Percentiles rank a stretch among this genome's conserved stretches.
phyloP scores from a whole-genome alignment of 805 yeast genomes.

The Blastobotrys mokoenaii region DNA sequence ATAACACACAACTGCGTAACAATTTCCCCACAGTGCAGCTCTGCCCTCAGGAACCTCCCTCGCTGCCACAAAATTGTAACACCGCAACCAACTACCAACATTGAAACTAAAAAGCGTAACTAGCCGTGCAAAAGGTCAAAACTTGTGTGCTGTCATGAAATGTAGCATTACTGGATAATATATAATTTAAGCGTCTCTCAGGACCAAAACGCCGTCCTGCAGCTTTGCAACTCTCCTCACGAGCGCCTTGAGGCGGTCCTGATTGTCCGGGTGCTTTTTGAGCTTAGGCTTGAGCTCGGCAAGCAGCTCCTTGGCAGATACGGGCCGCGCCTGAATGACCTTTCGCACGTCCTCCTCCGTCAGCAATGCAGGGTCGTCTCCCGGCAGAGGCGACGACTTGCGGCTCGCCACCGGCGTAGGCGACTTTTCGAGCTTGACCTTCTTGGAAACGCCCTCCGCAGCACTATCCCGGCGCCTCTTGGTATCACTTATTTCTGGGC shows the following conservation, averaged over 20 bases:
- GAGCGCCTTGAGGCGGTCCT: constrained; percentile 46
- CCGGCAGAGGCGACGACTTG: constrained; percentile 6
- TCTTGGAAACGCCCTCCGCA: constrained; percentile 27
- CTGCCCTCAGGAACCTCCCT: too few species aligned
- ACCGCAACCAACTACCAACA: too few species aligned
- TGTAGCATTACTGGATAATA: too few species aligned
- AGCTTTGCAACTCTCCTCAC: constrained; percentile 51
- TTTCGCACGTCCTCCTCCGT: constrained; percentile 66
- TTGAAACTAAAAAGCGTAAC: too few species aligned
- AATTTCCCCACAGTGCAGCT: too few species aligned
- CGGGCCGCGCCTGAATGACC: constrained; percentile 39
- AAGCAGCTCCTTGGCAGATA: constrained; percentile 56
- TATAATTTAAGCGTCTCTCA: constrained; percentile 6
- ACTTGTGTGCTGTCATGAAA: too few species aligned
- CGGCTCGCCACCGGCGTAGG: constrained; percentile 6
- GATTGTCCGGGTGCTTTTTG: constrained; percentile 55
- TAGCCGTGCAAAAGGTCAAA: too few species aligned
- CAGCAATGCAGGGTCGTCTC: constrained; percentile 35
- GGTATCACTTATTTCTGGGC: constrained; percentile 14
- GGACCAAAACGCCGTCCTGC: constrained; percentile 35
- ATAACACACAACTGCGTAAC: too few species aligned
- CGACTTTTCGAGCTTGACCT: constrained; percentile 19
- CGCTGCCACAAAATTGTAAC: too few species aligned
- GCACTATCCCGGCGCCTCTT: constrained; percentile 27
- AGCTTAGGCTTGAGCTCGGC: constrained; percentile 53